Evolutionary conservation across 2,329 filamentous ascomycete species (phyloP), one percentile per base, ranked within the genome.

Genomic region (Bisporella sp.): DNA sequence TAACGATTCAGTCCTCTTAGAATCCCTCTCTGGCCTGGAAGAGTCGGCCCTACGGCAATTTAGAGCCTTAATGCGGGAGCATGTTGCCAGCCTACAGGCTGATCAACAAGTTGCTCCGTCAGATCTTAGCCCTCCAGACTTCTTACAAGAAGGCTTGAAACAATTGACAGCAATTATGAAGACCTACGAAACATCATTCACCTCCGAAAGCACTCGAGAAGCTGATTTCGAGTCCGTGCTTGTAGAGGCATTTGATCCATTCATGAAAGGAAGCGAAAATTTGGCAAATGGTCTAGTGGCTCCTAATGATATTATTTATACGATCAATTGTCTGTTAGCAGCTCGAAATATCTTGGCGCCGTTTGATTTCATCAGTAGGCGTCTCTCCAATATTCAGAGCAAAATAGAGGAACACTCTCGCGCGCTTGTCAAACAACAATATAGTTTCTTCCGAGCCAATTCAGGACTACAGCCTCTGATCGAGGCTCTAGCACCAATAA

Each of bases 101-200:
- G 83, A 93, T 50, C 78, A 87, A 35, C 78, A 87, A 40, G 75
- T 82, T 28, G 77, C 83, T 2, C 82, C 89, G 1, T 69, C 77
- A n/a, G 83, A 95, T 62, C 74, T 95, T 3, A 81, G 81, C 0
- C 82, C 87, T 0, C 92, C 92, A 0, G 78, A 85, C 12, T 96
- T 96, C 68, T 71, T 97, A 0, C 73, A 82, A 37, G 87, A 95
- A 50, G 85, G 89, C 5, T 73, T 99, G 1, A 84, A 89, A 57
- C 86, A 87, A 58, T 73, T 99, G 6, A 79, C 77, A 35, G 76
- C 81, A 5, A 84, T 97, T 46, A 87, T 96, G 75, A 87, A 86
- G 64, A 93, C 87, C 21, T 92, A 91, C 63, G 89, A 95, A 58
- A 86, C 87, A 1, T 95, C 91, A 0, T 73, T 93, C 29, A 79